Evolutionary conservation across 768 basidiomycete genomes (phyloP), one percentile per base, ranked within the genome.

Genomic region (Pleurotus sapidus): DNA sequence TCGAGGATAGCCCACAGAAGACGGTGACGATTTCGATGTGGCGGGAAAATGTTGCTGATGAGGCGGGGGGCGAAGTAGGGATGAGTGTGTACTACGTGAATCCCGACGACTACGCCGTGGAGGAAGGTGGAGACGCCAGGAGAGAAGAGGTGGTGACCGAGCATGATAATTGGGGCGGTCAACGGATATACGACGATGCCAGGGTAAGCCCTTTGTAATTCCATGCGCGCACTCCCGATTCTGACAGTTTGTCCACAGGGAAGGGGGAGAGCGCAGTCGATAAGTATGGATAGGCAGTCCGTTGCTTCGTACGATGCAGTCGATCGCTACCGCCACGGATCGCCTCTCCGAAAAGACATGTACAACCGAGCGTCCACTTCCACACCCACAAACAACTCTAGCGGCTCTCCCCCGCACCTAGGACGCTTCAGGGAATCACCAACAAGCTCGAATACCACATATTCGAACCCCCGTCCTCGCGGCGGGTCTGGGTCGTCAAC

Each of bases 21-120:
- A 82, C 80, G 6, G 80, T 82, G 4, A 82, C 80, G 47, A 78
- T 87, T 55, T 77, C 74, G 20, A 75, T 74, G 7, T 87, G 84
- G 84, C 70, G 83, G 34, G 80, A 84, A 62, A 77, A 80, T 45
- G 79, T 82, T 0, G 77, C 78, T 3, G 67, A 72, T 53, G 74
- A 77, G 53, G 66, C 69, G 8, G 51, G 38, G 17, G 24, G 39
- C 4, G 67, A 71, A 34, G 72, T 72, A 5, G 76, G 75, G 48
- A 69, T 78, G 69, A 79, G 79, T 55, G 71, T 82, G 27, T 79
- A 79, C 66, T 80, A 74, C 63, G 64, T 79, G 57, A 72, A 68
- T 49, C 65, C 72, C 4, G 69, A 69, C 20, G 74, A 74, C 17
- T 74, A 71, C 62, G 38, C 34, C 11, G 14, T 39, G 37, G 27